Evolutionary conservation across 257 asterid species (phyloP).

Genomic region (Nicotiana tabacum): DNA sequence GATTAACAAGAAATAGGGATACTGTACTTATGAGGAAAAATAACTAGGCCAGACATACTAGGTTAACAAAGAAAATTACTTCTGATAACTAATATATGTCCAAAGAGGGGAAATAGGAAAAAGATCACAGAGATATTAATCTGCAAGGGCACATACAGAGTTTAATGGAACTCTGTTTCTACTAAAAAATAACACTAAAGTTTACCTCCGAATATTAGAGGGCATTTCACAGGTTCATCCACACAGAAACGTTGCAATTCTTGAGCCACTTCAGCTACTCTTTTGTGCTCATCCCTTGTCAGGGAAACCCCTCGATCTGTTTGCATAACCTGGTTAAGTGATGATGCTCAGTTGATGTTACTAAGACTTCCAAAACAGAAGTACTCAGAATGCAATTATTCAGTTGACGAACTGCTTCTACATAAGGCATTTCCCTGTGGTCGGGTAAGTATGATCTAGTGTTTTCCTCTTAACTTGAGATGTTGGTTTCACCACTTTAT

Average conservation of each 20-base stretch:
- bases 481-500: neutral
- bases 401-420: neutral
- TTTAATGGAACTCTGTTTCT: neutral
- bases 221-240: slow-evolving; percentile 73
- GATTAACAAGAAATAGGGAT: neutral
- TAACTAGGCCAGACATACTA: neutral
- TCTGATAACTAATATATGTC: neutral
- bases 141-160: neutral
- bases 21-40: neutral
- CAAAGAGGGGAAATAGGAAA: neutral
- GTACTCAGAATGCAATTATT: neutral
- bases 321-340: slow-evolving; percentile 41
- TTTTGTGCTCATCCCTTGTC: slow-evolving; percentile 49
- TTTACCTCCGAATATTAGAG: slow-evolving; percentile 90
- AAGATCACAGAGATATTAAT: neutral
- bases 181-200: neutral
- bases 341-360: slow-evolving; percentile 10
- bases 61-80: neutral
- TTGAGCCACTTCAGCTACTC: slow-evolving; percentile 64
- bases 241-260: slow-evolving; percentile 57
- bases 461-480: neutral
- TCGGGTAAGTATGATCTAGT: neutral
- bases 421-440: neutral
- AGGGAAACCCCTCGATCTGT: slow-evolving; percentile 75
- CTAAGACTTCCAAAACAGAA: neutral